A percentile compares a stretch with the other conserved stretches of the same genome.
Conservation (phyloP, 331 rosid species). For the Stylosanthes scabra region DNA sequence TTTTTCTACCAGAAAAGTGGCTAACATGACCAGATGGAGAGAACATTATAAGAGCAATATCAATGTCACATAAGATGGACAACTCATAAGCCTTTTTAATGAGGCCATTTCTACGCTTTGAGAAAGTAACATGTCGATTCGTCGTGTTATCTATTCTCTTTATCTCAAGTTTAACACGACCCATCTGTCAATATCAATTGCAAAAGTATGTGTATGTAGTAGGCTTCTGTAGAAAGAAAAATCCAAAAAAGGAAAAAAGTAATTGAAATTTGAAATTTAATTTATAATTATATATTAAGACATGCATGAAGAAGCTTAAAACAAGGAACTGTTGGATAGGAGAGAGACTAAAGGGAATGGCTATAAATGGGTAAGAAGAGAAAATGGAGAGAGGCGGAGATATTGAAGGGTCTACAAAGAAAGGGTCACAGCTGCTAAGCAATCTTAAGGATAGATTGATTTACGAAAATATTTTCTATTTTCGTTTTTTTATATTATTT, state of each 20-base stretch:
- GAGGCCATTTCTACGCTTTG: conserved; percentile 87
- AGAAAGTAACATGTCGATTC: conserved; percentile 84
- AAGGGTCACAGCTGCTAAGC: conserved; percentile 34
- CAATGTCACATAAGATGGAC: conserved; percentile 81
- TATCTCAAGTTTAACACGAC: conserved; percentile 87
- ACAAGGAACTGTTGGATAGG: conserved; percentile 54
- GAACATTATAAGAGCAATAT: conserved; percentile 84
- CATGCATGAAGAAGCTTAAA: conserved; percentile 60
- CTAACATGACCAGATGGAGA: conserved; percentile 68
- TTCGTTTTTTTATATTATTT: too few species aligned
- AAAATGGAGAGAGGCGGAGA: conserved; percentile 51
- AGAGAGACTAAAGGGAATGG: conserved; percentile 62
- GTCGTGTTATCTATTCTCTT: conserved; percentile 78
- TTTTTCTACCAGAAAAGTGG: conserved; percentile 73
- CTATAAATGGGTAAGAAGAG: conserved; percentile 51
- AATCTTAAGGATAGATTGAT: too few species aligned
- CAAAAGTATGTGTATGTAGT: background rate
- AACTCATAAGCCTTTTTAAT: conserved; percentile 86
- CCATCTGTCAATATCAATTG: conserved; percentile 47
- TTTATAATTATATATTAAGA: conserved; percentile 27
- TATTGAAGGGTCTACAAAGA: conserved; percentile 45
- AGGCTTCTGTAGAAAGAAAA: conserved; percentile 41
- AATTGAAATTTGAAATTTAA: too few species aligned
- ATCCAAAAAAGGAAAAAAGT: conserved; percentile 12
- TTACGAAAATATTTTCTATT: too few species aligned